Evolutionary conservation across 805 yeast genomes (phyloP).

Genomic region (Saccharomycopsis fodiens): DNA sequence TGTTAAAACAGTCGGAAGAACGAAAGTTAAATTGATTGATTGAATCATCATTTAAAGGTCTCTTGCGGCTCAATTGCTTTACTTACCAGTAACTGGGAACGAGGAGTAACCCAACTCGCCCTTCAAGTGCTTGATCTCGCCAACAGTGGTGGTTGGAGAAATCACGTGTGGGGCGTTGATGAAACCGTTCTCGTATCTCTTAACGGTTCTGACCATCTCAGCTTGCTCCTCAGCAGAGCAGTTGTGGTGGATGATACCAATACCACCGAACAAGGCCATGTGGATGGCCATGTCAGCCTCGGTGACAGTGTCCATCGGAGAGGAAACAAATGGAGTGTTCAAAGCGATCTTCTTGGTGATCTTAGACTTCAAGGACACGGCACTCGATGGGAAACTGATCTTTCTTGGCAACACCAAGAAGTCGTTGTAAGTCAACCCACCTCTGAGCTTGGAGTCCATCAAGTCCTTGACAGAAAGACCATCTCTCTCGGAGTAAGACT

Average conservation of each 20-base stretch:
- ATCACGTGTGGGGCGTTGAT: slow-evolving; percentile 90
- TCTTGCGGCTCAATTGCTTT: neutral
- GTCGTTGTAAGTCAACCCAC: slow-evolving; percentile 97
- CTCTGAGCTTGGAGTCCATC: slow-evolving; percentile 85
- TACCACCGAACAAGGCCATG: slow-evolving; percentile 98
- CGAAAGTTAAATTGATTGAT: slow-evolving; percentile 81
- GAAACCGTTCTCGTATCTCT: slow-evolving; percentile 96
- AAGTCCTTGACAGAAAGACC: slow-evolving; percentile 78
- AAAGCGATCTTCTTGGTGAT: slow-evolving; percentile 87
- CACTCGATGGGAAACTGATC: slow-evolving; percentile 77
- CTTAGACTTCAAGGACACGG: slow-evolving; percentile 72
- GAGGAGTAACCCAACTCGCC: slow-evolving; percentile 83
- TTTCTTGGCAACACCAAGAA: slow-evolving; percentile 93
- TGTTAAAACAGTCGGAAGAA: slow-evolving; percentile 91
- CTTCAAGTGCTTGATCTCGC: slow-evolving; percentile 69
- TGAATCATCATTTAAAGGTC: slow-evolving; percentile 21
- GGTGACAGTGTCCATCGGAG: slow-evolving; percentile 99
- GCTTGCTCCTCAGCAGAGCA: slow-evolving; percentile 97
- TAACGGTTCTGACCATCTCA: slow-evolving; percentile 94
- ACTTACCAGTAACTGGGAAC: slow-evolving; percentile 99
- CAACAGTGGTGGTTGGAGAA: slow-evolving; percentile 67
- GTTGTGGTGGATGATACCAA: slow-evolving; percentile 97
- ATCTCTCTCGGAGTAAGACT: slow-evolving; percentile 63
- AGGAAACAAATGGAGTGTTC: slow-evolving; percentile 91
- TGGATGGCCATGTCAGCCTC: slow-evolving; percentile 96